Percentiles rank a stretch among this genome's conserved stretches.
phyloP scores from a whole-genome alignment of 2,329 filamentous ascomycete species.

The Cordyceps tenuipes region DNA sequence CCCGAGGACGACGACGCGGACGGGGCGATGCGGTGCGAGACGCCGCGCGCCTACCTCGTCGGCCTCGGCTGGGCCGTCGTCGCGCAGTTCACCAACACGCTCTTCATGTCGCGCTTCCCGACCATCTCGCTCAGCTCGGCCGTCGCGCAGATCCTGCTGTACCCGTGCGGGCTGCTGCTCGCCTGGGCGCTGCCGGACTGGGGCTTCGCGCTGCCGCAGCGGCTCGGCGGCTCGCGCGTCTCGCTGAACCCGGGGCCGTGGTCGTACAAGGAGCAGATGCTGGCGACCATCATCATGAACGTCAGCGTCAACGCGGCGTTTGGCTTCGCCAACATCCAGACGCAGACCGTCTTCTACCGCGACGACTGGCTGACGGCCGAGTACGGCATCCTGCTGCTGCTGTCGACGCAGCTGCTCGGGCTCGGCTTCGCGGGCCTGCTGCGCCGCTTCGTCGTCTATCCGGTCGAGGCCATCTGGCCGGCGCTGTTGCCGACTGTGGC shows the following conservation, averaged over 20 bases:
- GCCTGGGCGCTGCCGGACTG: constrained; percentile 6
- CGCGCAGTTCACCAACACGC: constrained; percentile 8
- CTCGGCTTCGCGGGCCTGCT: constrained; percentile 26
- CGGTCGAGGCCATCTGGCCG: constrained; percentile 8
- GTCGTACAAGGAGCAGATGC: constrained; percentile 33
- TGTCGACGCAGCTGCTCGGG: constrained; percentile 26
- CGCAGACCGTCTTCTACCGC: constrained; percentile 20
- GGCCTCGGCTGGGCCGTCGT: constrained; percentile 6
- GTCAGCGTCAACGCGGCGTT: constrained; percentile 29
- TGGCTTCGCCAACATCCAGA: constrained; percentile 28
- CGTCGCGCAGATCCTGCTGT: constrained; percentile 7
- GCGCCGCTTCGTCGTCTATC: constrained; percentile 21
- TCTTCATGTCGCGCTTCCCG: constrained; percentile 11
- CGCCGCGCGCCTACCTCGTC: constrained; percentile 4
- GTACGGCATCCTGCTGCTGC: constrained; percentile 26
- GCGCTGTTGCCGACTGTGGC: constrained; percentile 21
- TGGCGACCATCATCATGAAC: constrained; percentile 29
- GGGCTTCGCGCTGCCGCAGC: neutral
- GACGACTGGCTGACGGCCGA: constrained; percentile 12
- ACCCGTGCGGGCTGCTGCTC: constrained; percentile 5
- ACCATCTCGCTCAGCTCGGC: neutral
- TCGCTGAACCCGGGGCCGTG: constrained; percentile 32
- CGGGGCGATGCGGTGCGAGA: constrained; percentile 3
- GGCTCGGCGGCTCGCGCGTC: constrained; percentile 11
- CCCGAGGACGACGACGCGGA: neutral